These are phyloP conservation scores for Aureobasidium vineae DNA, from an alignment of 2,329 filamentous ascomycete species.

Conservation along the genomic window DNA sequence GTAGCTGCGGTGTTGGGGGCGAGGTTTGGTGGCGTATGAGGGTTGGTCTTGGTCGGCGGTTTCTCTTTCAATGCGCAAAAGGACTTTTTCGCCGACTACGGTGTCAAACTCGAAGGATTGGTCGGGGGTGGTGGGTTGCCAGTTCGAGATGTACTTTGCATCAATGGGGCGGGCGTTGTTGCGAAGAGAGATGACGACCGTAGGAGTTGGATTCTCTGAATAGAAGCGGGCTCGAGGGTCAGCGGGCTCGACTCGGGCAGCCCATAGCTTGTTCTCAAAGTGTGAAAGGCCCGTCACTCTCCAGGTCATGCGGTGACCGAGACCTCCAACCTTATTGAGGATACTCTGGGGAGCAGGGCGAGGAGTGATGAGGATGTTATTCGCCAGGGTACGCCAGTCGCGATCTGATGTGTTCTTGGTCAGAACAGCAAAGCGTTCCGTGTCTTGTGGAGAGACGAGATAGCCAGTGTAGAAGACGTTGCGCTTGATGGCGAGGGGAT, in stretches of 20 bases:
- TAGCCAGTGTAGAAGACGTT: constrained; percentile 80
- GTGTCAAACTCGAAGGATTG: constrained; percentile 76
- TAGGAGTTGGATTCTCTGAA: constrained; percentile 74
- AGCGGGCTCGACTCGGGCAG: constrained; percentile 72
- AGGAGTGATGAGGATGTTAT: constrained; percentile 86
- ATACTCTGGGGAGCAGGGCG: constrained; percentile 70
- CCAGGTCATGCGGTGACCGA: constrained; percentile 81
- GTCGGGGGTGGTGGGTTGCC: constrained; percentile 71
- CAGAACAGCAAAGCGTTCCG: constrained; percentile 69
- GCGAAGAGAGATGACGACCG: constrained; percentile 78
- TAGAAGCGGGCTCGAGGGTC: constrained; percentile 66
- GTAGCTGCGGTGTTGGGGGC: constrained; percentile 47
- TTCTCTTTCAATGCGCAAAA: constrained; percentile 77
- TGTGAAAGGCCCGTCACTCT: constrained; percentile 73
- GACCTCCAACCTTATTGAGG: constrained; percentile 79
- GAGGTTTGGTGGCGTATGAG: constrained; percentile 63
- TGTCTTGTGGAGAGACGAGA: constrained; percentile 70
- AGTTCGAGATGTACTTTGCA: constrained; percentile 68
- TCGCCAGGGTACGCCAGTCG: constrained; percentile 78
- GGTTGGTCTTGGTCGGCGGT: constrained; percentile 54
- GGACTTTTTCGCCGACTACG: constrained; percentile 79
- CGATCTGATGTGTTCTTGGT: constrained; percentile 52
- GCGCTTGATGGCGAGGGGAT: constrained; percentile 71
- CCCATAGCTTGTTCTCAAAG: constrained; percentile 82
- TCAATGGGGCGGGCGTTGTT: constrained; percentile 75